These are phyloP conservation scores for Prunus mongolica DNA, from an alignment of 306 rosid genomes.

Conservation along the genomic window DNA sequence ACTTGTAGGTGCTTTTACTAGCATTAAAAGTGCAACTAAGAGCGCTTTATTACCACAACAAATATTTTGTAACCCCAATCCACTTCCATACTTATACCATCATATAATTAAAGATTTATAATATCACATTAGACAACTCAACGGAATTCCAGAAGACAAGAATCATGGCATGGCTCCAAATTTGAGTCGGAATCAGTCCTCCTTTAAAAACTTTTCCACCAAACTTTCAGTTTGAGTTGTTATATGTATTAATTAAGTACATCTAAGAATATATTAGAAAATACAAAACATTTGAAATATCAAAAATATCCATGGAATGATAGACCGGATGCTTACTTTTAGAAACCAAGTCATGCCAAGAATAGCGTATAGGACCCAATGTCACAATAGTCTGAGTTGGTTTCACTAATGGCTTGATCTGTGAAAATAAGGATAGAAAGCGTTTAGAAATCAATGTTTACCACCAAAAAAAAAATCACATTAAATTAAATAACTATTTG, in stretches of 20 bases:
- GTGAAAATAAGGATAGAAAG: slow-evolving; percentile 21
- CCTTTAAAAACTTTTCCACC: neutral
- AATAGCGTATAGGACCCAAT: slow-evolving; percentile 29
- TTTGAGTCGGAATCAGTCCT: neutral
- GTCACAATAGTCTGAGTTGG: slow-evolving; percentile 59
- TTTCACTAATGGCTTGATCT: slow-evolving; percentile 77
- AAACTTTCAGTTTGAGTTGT: neutral
- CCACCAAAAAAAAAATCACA: neutral
- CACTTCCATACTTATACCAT: neutral
- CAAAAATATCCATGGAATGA: neutral
- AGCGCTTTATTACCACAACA: neutral
- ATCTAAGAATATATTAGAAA: neutral
- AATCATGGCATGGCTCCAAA: neutral
- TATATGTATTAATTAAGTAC: neutral
- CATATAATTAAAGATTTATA: neutral
- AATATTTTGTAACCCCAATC: neutral
- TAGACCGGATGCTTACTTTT: slow-evolving; percentile 43
- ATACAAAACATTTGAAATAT: neutral
- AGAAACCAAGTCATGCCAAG: slow-evolving; percentile 91
- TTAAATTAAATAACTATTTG: neutral
- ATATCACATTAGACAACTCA: neutral
- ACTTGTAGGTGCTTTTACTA: neutral
- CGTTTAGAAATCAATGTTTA: neutral
- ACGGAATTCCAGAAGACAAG: neutral
- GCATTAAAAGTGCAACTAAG: neutral